Conservation (phyloP, 2,329 filamentous ascomycete genomes). For the Geosmithia flava region DNA sequence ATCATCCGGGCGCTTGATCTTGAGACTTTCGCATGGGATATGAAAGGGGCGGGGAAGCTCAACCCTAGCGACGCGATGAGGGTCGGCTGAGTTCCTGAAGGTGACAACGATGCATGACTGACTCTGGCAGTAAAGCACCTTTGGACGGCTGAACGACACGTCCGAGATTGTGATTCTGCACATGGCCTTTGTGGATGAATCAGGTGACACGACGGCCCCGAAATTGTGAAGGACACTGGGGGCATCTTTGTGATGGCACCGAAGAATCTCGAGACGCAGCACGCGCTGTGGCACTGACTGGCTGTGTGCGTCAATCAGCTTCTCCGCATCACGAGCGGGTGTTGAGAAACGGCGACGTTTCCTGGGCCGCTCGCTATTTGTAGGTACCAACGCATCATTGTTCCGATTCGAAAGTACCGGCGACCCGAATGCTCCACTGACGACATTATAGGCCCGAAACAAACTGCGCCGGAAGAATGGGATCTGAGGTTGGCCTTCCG, state of each 20-base stretch:
- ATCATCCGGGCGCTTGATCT: constrained; percentile 28
- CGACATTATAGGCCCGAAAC: neutral
- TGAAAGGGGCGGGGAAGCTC: constrained; percentile 35
- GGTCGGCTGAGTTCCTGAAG: constrained; percentile 32
- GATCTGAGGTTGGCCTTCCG: constrained; percentile 5
- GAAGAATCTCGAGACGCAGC: constrained; percentile 40
- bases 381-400: neutral
- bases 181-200: constrained; percentile 18
- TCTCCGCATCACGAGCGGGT: constrained; percentile 18
- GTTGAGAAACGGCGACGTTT: constrained; percentile 39
- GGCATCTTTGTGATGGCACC: constrained; percentile 36
- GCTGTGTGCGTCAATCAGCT: constrained; percentile 16
- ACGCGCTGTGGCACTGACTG: constrained; percentile 22
- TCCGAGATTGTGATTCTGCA: constrained; percentile 25
- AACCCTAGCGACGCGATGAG: constrained; percentile 33
- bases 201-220: constrained; percentile 13
- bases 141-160: constrained; percentile 18
- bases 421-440: neutral
- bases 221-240: constrained; percentile 19
- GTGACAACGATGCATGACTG: constrained; percentile 40
- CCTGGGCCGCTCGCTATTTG: constrained; percentile 12
- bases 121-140: constrained; percentile 39
- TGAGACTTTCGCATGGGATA: constrained; percentile 35
- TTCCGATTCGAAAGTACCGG: neutral
- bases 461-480: constrained; percentile 2